Evolutionary conservation across 1,284 basidiomycete genomes (phyloP), one percentile per base, ranked within the genome.

Genomic region (Laetiporus sulphureus): DNA sequence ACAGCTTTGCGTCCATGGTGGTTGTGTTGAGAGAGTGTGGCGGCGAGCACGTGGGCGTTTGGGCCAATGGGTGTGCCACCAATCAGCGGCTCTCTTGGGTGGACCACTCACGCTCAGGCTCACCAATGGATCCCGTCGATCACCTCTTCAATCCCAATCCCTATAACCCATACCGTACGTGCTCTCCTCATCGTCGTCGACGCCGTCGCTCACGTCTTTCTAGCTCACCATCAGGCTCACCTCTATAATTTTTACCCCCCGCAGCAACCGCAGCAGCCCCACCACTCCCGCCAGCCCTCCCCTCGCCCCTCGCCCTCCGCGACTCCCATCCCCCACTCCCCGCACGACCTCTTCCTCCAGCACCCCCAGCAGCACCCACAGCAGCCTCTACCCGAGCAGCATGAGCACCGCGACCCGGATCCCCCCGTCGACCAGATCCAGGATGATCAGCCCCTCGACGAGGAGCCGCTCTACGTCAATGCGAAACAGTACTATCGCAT

Each of bases 401-500:
- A 52, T 22, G 51, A 55, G 13, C 53, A 49, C 27, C 54, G 53
- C 32, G 54, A 58, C 40, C 53, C 49, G 5, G 59, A 61, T 7
- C 52, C 47, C 7, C 47, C 56, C 33, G 56, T 61, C 46, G 60
- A 62, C 43, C 60, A 62, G 48, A 61, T 61, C 37, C 57, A 60
- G 36, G 59, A 62, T 45, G 60, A 62, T 42, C 35, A 57, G 18
- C 63, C 66, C 44, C 69, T 89, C 55, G 92, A 95, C 66, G 91
- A 96, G 55, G 92, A 96, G 60, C 93, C 93, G 21, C 78, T 96
- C 51, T 95, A 94, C 66, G 94, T 97, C 49, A 97, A 97, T 58
- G 93, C 93, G 38, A 97, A 97, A 63, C 93, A 97, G 66, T 97
- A 96, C 63, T 91, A 93, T 57, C 86, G 94, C 55, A 97, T 97